These are phyloP conservation scores for Linum lewisii DNA, from an alignment of 345 rosid genomes.

Conservation along the genomic window DNA sequence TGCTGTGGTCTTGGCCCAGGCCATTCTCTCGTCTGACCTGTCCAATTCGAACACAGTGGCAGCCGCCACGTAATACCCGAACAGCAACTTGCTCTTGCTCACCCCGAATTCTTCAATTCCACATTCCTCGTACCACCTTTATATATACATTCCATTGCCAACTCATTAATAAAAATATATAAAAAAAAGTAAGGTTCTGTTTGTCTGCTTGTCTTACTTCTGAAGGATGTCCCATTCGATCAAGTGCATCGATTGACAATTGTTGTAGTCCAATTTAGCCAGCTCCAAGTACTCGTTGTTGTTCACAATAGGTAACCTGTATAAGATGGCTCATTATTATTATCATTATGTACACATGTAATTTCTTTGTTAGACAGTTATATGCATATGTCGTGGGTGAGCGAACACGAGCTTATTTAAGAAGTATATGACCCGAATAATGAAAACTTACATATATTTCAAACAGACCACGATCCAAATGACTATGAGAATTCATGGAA, in stretches of 20 bases:
- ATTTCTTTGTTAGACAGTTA: too few species aligned
- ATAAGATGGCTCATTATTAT: background rate
- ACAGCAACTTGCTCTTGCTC: conserved; percentile 35
- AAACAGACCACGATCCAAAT: too few species aligned
- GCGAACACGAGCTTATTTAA: too few species aligned
- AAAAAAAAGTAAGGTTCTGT: too few species aligned
- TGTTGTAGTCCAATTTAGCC: conserved; percentile 77
- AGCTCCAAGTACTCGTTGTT: conserved; percentile 61
- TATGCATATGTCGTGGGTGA: too few species aligned
- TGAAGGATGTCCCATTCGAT: conserved; percentile 61
- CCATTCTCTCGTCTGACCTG: conserved; percentile 55
- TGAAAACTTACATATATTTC: too few species aligned
- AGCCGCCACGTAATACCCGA: conserved; percentile 52
- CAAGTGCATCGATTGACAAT: conserved; percentile 64
- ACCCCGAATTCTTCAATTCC: conserved; percentile 37
- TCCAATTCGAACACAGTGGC: conserved; percentile 70
- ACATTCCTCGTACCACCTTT: conserved; percentile 63
- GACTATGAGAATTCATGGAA: too few species aligned
- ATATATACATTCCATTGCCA: too few species aligned
- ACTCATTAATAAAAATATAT: too few species aligned
- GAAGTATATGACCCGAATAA: too few species aligned
- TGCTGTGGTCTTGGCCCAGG: conserved; percentile 65
- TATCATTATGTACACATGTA: too few species aligned
- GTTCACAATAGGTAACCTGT: conserved; percentile 83
- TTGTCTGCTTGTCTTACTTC: conserved; percentile 61